Evolutionary conservation across 768 basidiomycete genomes (phyloP).

Genomic region (Gautieria morchelliformis): DNA sequence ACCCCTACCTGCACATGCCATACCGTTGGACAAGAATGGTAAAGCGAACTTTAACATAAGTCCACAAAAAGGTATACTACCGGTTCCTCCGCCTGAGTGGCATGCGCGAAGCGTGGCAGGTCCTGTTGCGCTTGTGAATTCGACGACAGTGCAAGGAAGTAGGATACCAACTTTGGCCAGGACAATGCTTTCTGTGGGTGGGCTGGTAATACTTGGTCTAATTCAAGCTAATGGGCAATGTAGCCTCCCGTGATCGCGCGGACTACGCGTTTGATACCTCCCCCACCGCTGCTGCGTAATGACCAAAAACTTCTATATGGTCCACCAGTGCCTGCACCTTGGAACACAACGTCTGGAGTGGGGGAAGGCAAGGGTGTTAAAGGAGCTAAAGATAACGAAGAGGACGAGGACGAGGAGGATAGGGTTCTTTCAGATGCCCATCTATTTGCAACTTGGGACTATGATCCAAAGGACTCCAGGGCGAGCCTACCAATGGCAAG

Average conservation of each 20-base stretch:
- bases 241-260: constrained; percentile 49
- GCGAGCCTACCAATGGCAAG: constrained; percentile 26
- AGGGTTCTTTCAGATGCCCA: constrained; percentile 42
- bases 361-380: constrained; percentile 20
- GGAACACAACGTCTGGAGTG: constrained; percentile 18
- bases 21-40: constrained; percentile 20
- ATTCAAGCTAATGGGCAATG: not conserved
- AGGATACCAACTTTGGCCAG: constrained; percentile 60
- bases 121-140: constrained; percentile 43
- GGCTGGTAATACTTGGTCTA: not conserved
- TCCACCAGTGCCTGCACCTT: constrained; percentile 16
- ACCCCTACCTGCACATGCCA: constrained; percentile 59
- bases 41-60: not conserved
- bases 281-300: constrained; percentile 49
- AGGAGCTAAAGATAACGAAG: constrained; percentile 16
- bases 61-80: constrained; percentile 14
- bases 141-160: constrained; percentile 53
- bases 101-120: constrained; percentile 33
- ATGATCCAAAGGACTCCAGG: constrained; percentile 33
- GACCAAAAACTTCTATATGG: constrained; percentile 35
- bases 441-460: constrained; percentile 49
- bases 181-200: constrained; percentile 53
- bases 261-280: constrained; percentile 55
- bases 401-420: constrained; percentile 19
- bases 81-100: constrained; percentile 16